These are phyloP conservation scores for Plasmodium berghei DNA, from an alignment of 169 alveolate genomes.

Conservation along the genomic window DNA sequence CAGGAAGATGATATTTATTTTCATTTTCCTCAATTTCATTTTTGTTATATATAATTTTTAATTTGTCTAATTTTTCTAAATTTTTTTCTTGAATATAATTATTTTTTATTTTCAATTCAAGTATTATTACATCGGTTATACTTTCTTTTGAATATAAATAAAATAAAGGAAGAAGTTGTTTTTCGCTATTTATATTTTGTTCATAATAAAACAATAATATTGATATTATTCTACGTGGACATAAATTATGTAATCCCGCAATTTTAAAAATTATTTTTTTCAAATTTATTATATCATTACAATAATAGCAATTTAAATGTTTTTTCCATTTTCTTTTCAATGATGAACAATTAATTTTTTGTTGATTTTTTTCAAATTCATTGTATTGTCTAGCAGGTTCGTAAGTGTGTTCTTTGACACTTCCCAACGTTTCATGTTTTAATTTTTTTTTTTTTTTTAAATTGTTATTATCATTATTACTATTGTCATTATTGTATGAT, in stretches of 20 bases:
- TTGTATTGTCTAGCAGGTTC: background rate
- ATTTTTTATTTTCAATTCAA: slow-evolving; percentile 47
- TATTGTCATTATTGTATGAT: background rate
- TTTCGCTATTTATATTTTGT: slow-evolving; percentile 46
- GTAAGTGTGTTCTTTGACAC: background rate
- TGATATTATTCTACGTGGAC: slow-evolving; percentile 53
- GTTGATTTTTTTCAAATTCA: background rate
- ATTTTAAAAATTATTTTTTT: slow-evolving; percentile 29
- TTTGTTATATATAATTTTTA: slow-evolving; percentile 3
- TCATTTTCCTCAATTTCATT: background rate
- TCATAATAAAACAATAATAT: slow-evolving; percentile 45
- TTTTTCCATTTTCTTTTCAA: slow-evolving; percentile 15
- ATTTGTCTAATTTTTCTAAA: slow-evolving; percentile 27
- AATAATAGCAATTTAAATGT: slow-evolving; percentile 47
- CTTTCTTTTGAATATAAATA: slow-evolving; percentile 51
- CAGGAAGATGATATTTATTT: background rate
- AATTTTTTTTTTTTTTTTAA: background rate
- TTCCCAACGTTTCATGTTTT: background rate
- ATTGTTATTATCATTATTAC: background rate
- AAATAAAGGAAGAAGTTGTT: slow-evolving; percentile 52
- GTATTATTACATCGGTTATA: slow-evolving; percentile 41
- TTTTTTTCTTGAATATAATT: slow-evolving; percentile 27
- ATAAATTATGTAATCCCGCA: slow-evolving; percentile 58
- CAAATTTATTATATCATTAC: slow-evolving; percentile 45
- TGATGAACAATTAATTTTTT: background rate